phyloP scores from a whole-genome alignment of 2,329 filamentous ascomycete species.

The Pseudogymnoascus sp. region DNA sequence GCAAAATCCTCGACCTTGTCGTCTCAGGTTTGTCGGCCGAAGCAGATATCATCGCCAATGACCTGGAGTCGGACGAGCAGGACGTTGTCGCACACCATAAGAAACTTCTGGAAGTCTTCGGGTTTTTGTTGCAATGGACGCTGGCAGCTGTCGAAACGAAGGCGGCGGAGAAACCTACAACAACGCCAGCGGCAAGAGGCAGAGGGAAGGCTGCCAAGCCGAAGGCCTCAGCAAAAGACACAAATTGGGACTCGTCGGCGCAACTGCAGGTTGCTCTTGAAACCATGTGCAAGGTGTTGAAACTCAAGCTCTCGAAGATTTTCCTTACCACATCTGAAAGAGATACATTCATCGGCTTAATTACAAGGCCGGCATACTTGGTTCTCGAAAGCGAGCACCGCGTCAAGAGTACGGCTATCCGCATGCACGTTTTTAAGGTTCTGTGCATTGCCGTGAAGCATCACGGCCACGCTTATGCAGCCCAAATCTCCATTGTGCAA shows the following conservation, averaged over 20 bases:
- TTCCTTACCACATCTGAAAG: slow-evolving; percentile 94
- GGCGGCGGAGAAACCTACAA: slow-evolving; percentile 77
- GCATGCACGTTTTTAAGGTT: slow-evolving; percentile 97
- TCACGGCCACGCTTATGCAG: slow-evolving; percentile 90
- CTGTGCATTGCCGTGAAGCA: slow-evolving; percentile 95
- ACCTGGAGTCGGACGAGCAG: slow-evolving; percentile 86
- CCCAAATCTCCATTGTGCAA: slow-evolving; percentile 95
- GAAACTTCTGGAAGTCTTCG: slow-evolving; percentile 84
- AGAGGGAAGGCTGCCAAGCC: slow-evolving; percentile 66
- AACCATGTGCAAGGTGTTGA: slow-evolving; percentile 91
- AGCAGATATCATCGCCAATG: slow-evolving; percentile 74
- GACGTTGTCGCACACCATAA: slow-evolving; percentile 82
- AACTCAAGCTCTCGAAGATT: slow-evolving; percentile 82
- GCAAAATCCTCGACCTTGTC: slow-evolving; percentile 86
- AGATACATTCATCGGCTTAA: slow-evolving; percentile 85
- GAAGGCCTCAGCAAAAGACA: slow-evolving; percentile 68
- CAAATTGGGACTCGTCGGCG: slow-evolving; percentile 75
- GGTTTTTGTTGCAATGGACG: slow-evolving; percentile 89
- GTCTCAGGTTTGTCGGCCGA: slow-evolving; percentile 79
- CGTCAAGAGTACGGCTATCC: slow-evolving; percentile 77
- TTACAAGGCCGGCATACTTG: slow-evolving; percentile 89
- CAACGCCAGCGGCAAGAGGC: slow-evolving; percentile 59
- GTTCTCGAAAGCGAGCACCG: slow-evolving; percentile 89
- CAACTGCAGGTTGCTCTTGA: slow-evolving; percentile 86
- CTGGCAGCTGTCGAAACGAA: slow-evolving; percentile 91